These are phyloP conservation scores for Aspergillus sp. DNA, from an alignment of 2,329 filamentous ascomycete genomes.

Conservation along the genomic window DNA sequence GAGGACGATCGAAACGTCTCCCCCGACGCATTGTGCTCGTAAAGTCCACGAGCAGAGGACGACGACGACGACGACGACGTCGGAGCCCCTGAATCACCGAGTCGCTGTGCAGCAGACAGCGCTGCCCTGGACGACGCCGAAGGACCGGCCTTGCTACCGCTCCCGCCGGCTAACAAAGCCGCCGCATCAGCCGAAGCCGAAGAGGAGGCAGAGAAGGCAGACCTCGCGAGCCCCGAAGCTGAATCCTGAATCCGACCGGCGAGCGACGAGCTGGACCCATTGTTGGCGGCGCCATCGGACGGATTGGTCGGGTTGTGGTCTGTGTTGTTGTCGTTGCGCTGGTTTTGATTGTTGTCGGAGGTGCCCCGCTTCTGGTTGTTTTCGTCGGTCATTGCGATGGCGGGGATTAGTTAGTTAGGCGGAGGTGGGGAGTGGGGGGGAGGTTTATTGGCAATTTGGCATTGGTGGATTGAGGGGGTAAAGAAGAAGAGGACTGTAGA, in stretches of 20 bases:
- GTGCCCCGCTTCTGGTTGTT: conserved; percentile 22
- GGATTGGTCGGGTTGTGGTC: conserved; percentile 7
- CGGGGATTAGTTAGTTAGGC: not conserved
- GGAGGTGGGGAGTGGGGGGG: no score
- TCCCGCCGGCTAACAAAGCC: conserved; percentile 19
- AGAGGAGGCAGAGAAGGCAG: conserved; percentile 27
- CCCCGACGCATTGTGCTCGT: not conserved
- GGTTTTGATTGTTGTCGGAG: conserved; percentile 1
- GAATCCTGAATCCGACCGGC: conserved; percentile 32
- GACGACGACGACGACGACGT: conserved; percentile 7
- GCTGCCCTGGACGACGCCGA: conserved; percentile 17
- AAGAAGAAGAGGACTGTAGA: not conserved
- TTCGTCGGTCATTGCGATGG: conserved; percentile 16
- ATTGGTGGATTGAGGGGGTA: not conserved
- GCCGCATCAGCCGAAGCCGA: conserved; percentile 21
- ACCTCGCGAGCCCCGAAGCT: conserved; percentile 34
- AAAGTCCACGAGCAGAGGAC: conserved; percentile 8
- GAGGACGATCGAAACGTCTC: conserved; percentile 25
- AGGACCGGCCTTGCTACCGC: conserved; percentile 23
- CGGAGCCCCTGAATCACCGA: conserved; percentile 6
- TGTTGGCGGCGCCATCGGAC: conserved; percentile 5
- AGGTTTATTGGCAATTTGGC: no score
- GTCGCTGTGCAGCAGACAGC: conserved; percentile 19
- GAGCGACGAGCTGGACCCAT: conserved; percentile 20
- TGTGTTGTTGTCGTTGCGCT: conserved; percentile 10